These are phyloP conservation scores for Cladosporium phlei DNA, from an alignment of 2,329 filamentous ascomycete genomes.

Conservation along the genomic window DNA sequence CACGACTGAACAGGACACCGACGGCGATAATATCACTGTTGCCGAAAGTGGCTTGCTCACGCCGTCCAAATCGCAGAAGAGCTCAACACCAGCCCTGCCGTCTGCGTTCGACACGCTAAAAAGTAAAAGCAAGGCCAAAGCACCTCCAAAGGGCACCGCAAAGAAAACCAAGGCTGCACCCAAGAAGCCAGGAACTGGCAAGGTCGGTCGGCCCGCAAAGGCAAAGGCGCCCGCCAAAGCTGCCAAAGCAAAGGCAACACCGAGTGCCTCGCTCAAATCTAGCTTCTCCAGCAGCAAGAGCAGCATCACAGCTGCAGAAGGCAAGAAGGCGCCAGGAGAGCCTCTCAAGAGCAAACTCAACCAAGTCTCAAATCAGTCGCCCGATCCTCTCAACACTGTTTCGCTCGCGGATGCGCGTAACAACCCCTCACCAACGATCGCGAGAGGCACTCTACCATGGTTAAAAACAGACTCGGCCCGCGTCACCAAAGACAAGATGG, in stretches of 20 bases:
- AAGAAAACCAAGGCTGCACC: conserved; percentile 16
- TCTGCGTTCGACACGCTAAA: conserved; percentile 19
- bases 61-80: conserved; percentile 30
- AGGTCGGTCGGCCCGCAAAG: conserved; percentile 21
- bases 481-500: not conserved
- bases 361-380: conserved; percentile 22
- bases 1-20: conserved; percentile 24
- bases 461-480: not conserved
- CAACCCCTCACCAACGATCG: conserved; percentile 18
- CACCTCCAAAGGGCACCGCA: conserved; percentile 17
- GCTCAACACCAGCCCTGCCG: conserved; percentile 18
- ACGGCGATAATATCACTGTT: conserved; percentile 24
- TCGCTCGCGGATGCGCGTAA: conserved; percentile 22
- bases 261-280: conserved; percentile 19
- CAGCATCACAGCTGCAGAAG: conserved; percentile 18
- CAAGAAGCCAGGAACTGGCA: conserved; percentile 25
- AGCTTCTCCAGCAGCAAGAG: conserved; percentile 24
- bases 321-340: conserved; percentile 10
- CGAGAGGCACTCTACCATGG: not conserved
- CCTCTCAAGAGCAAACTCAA: conserved; percentile 27
- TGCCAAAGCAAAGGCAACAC: conserved; percentile 11
- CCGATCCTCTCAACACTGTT: conserved; percentile 23
- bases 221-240: conserved; percentile 17
- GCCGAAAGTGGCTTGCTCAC: conserved; percentile 26
- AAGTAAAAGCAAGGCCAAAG: conserved; percentile 2